Evolutionary conservation across 169 alveolate species (phyloP), one percentile per base, ranked within the genome.

Genomic region (Plasmodium malariae): DNA sequence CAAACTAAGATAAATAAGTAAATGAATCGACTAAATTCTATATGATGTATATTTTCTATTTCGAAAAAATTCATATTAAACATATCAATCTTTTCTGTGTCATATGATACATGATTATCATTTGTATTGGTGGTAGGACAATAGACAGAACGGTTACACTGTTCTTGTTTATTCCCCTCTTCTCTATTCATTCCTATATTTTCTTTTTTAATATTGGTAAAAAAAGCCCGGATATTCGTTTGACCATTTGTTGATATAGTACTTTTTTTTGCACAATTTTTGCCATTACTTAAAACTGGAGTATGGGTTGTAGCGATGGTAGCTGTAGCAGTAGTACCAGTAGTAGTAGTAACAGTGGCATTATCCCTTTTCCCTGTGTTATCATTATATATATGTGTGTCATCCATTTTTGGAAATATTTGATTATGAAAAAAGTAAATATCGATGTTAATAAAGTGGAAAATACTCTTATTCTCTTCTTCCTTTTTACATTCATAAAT

Each of bases 401-500:
- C 17, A 19, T 19, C 65, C 51, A 5, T 40, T 14, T 3, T 54
- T 1, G 28, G 1, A 43, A 43, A 19, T 45, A 14, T 37, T 19
- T 55, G 34, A 14, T 51, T 0, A 45, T 14, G 62, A 40, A 69
- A 55, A 37, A 71, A 86, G 30, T 86, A 86, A 55, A 86, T 86
- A 37, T 86, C 92, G n/a, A 86, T 86, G 32, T 86, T 86, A 12
- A 86, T 3, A 68, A 86, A 55, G 59, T 54, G 65, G 19, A 86
- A 86, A 49, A 86, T 86, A 51, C 57, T 63, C 34, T 17, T 59
- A 55, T 83, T 54, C 7, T 28, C 28, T 32, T 86, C 87, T 28
- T n/a, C 49, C 67, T 48, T 86, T 70, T 67, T 86, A 40, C 92
- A 86, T 65, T 86, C 92, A 60, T 86, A 54, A 17, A 86, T 5